phyloP scores from a whole-genome alignment of 2,329 filamentous ascomycete species.

The Fusarium keratoplasticum region DNA sequence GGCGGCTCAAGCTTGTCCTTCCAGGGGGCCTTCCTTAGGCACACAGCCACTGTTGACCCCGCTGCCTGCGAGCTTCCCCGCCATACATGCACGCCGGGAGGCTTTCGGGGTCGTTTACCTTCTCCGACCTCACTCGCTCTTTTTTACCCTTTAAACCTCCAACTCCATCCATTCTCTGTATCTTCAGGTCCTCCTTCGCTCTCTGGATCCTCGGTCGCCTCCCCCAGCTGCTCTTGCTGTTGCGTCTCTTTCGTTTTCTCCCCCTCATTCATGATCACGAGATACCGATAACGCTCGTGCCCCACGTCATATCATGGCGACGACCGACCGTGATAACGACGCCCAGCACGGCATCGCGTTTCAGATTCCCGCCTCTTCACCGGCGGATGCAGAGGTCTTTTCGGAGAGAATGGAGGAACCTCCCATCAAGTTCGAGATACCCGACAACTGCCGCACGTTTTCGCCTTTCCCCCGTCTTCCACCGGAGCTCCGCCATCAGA shows the following conservation, averaged over 20 bases:
- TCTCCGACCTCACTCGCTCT: constrained; percentile 20
- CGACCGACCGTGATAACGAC: constrained; percentile 18
- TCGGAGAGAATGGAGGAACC: neutral
- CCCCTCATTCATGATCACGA: constrained; percentile 33
- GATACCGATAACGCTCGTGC: constrained; percentile 34
- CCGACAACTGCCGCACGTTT: constrained; percentile 47
- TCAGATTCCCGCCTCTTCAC: neutral
- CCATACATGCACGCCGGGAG: neutral
- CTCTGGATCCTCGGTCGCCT: neutral
- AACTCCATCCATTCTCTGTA: constrained; percentile 34
- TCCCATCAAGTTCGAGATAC: constrained; percentile 48
- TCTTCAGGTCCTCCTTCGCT: constrained; percentile 16
- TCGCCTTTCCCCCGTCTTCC: constrained; percentile 48
- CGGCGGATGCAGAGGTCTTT: neutral
- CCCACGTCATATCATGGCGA: constrained; percentile 35
- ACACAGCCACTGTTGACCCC: constrained; percentile 2
- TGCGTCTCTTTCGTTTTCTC: neutral
- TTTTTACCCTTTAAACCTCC: constrained; percentile 20
- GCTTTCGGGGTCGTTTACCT: constrained; percentile 11
- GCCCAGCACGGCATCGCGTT: constrained; percentile 2
- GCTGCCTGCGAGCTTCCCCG: constrained; percentile 16
- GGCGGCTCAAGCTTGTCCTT: constrained; percentile 4
- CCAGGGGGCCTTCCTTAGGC: constrained; percentile 3
- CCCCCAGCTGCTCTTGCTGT: neutral
- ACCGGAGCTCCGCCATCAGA: constrained; percentile 49